Conservation (phyloP, 2,329 filamentous ascomycete genomes). For the Pestalotiopsis sp. region DNA sequence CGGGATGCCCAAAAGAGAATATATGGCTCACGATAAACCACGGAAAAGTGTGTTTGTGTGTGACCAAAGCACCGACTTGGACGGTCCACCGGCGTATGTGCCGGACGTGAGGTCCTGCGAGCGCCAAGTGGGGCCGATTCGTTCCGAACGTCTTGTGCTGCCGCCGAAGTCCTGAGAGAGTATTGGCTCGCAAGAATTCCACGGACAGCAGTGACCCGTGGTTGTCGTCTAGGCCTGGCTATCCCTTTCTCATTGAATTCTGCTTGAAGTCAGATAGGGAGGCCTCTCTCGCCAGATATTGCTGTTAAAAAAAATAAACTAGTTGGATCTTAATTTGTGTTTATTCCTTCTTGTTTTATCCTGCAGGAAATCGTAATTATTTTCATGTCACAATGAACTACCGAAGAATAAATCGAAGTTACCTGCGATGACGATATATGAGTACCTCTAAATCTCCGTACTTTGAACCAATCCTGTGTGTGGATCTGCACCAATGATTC, state of each 20-base stretch:
- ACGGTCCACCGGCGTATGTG: slow-evolving; percentile 9
- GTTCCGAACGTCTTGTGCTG: slow-evolving; percentile 9
- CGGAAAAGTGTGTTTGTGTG: background rate
- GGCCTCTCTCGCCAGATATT: too few species aligned
- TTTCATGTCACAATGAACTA: too few species aligned
- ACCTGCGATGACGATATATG: too few species aligned
- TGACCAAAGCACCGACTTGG: background rate
- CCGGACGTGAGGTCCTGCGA: slow-evolving; percentile 1
- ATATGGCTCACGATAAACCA: background rate
- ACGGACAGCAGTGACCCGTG: background rate
- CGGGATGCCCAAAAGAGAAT: background rate
- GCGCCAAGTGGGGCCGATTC: slow-evolving; percentile 12
- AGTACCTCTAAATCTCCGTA: too few species aligned
- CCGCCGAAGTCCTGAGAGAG: background rate
- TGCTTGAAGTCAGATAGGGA: too few species aligned
- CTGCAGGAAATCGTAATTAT: background rate
- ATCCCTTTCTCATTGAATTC: background rate
- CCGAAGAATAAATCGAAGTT: too few species aligned
- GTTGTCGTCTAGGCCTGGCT: background rate
- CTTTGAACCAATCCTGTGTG: too few species aligned
- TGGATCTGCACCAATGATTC: too few species aligned
- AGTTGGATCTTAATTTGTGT: too few species aligned
- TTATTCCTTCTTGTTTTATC: background rate
- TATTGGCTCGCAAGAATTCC: background rate
- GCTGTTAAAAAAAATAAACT: too few species aligned